These are phyloP conservation scores for Salix suchowensis DNA, from an alignment of 345 rosid genomes.

Conservation along the genomic window DNA sequence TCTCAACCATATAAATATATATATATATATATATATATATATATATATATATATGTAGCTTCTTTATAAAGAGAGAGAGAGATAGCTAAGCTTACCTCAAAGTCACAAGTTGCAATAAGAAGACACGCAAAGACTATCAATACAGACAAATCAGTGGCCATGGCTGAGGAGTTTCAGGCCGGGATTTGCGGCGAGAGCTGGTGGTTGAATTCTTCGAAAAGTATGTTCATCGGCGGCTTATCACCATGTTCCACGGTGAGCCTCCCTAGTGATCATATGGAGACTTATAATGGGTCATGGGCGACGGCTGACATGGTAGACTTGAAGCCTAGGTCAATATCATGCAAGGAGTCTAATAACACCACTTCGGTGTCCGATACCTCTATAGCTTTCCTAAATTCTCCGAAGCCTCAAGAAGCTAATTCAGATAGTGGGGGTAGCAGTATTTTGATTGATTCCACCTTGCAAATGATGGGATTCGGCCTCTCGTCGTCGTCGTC, in stretches of 20 bases:
- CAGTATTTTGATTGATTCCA: conserved; percentile 40
- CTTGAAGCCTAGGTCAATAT: conserved; percentile 26
- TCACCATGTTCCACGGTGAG: conserved; percentile 36
- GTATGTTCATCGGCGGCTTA: conserved; percentile 32
- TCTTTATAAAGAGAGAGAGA: background rate
- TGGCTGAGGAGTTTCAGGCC: conserved; percentile 72
- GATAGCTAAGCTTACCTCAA: background rate
- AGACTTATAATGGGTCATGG: conserved; percentile 29
- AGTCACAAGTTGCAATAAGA: background rate
- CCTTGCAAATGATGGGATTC: conserved; percentile 40
- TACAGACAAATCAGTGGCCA: conserved; percentile 8
- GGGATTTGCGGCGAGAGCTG: conserved; percentile 57
- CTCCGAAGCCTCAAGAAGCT: conserved; percentile 17
- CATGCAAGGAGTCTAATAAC: conserved; percentile 20
- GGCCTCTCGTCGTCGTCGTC: conserved; percentile 31
- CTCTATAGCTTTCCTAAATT: conserved; percentile 21
- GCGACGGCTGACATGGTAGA: conserved; percentile 22
- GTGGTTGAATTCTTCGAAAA: conserved; percentile 48
- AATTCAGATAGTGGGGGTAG: conserved; percentile 35
- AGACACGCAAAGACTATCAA: background rate
- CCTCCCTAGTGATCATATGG: conserved; percentile 13
- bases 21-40: background rate
- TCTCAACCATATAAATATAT: background rate
- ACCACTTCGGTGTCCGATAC: conserved; percentile 11
- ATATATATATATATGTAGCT: background rate